phyloP scores from a whole-genome alignment of 2,329 filamentous ascomycete species.

The Esteya vermicola region DNA sequence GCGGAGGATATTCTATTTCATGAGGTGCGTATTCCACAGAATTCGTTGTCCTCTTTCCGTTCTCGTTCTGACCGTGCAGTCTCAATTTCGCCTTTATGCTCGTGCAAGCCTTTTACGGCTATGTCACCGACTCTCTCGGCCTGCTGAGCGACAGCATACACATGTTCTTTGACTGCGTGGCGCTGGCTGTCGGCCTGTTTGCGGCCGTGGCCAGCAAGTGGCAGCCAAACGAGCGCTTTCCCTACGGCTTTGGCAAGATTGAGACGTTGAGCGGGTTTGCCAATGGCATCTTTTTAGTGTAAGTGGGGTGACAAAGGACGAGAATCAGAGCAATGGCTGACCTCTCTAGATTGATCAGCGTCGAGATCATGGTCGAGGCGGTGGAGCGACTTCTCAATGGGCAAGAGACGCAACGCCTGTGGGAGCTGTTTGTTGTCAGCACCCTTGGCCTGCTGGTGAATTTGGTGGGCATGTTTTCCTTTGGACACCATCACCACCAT shows the following conservation, averaged over 20 bases:
- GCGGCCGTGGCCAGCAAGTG: conserved; percentile 94
- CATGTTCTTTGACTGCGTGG: conserved; percentile 98
- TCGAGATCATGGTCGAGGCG: conserved; percentile 93
- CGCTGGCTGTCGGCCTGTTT: conserved; percentile 75
- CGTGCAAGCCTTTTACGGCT: conserved; percentile 87
- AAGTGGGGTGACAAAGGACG: conserved; percentile 16
- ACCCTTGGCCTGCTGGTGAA: conserved; percentile 79
- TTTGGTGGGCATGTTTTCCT: conserved; percentile 78
- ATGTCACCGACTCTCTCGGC: conserved; percentile 81
- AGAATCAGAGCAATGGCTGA: neutral
- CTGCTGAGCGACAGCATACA: conserved; percentile 96
- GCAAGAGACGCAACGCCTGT: conserved; percentile 66
- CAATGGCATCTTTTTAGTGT: conserved; percentile 91
- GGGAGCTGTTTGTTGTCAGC: conserved; percentile 81
- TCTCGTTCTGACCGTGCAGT: conserved; percentile 26
- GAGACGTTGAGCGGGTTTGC: conserved; percentile 93
- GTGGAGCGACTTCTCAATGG: conserved; percentile 77
- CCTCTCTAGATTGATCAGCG: conserved; percentile 63
- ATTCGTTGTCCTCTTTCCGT: neutral
- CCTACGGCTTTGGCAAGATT: conserved; percentile 93
- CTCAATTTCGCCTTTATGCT: conserved; percentile 93
- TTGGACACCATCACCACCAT: conserved; percentile 54
- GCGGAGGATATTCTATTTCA: conserved; percentile 92
- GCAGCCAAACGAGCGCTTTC: conserved; percentile 78
- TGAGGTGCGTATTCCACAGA: conserved; percentile 46